phyloP scores from a whole-genome alignment of 2,329 filamentous ascomycete species.

The Colletotrichum salicis region DNA sequence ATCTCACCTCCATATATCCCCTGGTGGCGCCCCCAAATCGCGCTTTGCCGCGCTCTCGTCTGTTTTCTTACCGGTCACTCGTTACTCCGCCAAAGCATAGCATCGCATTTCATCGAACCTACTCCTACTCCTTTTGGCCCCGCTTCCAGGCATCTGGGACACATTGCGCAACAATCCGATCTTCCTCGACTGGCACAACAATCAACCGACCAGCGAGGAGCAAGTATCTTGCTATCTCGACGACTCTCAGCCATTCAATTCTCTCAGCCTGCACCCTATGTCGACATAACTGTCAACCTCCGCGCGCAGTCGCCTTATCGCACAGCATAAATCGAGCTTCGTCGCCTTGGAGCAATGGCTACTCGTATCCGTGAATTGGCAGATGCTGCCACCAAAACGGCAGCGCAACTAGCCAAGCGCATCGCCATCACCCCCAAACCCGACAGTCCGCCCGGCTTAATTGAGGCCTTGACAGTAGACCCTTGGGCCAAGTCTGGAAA shows the following conservation, averaged over 20 bases:
- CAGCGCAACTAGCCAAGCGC: constrained; percentile 60
- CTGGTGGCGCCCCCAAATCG: constrained; percentile 17
- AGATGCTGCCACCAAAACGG: constrained; percentile 46
- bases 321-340: constrained; percentile 37
- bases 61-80: constrained; percentile 32
- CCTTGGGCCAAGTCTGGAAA: constrained; percentile 86
- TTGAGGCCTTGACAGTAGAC: constrained; percentile 74
- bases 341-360: constrained; percentile 50
- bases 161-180: background rate
- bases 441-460: constrained; percentile 68
- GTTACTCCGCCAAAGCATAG: constrained; percentile 26
- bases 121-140: constrained; percentile 20
- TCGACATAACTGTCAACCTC: constrained; percentile 38
- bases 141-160: constrained; percentile 39
- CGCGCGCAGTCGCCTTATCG: constrained; percentile 42
- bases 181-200: background rate
- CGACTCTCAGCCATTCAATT: background rate
- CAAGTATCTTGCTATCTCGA: background rate
- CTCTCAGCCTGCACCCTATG: constrained; percentile 37
- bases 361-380: constrained; percentile 47
- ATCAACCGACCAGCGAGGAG: background rate
- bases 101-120: background rate
- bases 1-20: constrained; percentile 39
- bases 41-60: background rate
- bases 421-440: constrained; percentile 70